phyloP scores from a whole-genome alignment of 1,284 basidiomycete genomes.

The Cryptococcus sp. region DNA sequence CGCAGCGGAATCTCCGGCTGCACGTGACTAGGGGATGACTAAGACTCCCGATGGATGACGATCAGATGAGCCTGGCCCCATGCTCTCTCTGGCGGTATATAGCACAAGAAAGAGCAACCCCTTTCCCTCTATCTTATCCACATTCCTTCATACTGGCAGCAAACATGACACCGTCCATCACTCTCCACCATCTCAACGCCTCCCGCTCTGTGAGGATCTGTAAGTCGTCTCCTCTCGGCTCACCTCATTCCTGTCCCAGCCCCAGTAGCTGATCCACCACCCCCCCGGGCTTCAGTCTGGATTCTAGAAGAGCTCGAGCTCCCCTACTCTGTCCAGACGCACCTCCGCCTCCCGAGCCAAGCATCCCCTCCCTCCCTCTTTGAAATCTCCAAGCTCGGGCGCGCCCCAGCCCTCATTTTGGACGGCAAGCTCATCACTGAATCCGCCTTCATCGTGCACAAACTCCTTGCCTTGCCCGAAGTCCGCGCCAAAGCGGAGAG shows the following conservation, averaged over 20 bases:
- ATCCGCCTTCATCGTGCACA: conserved; percentile 36
- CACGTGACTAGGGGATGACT: too few relatives aligned
- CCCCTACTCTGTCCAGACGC: conserved; percentile 35
- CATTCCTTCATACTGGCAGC: too few relatives aligned
- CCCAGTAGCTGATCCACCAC: not conserved
- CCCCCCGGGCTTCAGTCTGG: conserved; percentile 36
- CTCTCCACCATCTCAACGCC: conserved; percentile 40
- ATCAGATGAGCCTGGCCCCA: too few relatives aligned
- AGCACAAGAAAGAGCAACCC: too few relatives aligned
- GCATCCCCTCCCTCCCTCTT: conserved; percentile 26
- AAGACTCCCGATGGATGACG: too few relatives aligned
- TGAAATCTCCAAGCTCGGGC: conserved; percentile 30
- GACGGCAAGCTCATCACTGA: conserved; percentile 35
- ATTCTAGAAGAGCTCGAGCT: conserved; percentile 35
- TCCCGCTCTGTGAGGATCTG: conserved; percentile 43
- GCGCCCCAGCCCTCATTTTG: conserved; percentile 32
- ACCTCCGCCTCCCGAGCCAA: conserved; percentile 24
- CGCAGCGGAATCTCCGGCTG: too few relatives aligned
- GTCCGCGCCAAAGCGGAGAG: not conserved
- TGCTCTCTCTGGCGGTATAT: too few relatives aligned
- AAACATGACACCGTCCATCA: conserved; percentile 30
- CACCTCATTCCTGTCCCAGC: not conserved
- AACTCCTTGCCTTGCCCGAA: conserved; percentile 19
- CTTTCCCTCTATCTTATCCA: too few relatives aligned
- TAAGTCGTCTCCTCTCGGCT: conserved; percentile 13